Evolutionary conservation across 106 monocot species (phyloP).

Genomic region (Acorus calamus): DNA sequence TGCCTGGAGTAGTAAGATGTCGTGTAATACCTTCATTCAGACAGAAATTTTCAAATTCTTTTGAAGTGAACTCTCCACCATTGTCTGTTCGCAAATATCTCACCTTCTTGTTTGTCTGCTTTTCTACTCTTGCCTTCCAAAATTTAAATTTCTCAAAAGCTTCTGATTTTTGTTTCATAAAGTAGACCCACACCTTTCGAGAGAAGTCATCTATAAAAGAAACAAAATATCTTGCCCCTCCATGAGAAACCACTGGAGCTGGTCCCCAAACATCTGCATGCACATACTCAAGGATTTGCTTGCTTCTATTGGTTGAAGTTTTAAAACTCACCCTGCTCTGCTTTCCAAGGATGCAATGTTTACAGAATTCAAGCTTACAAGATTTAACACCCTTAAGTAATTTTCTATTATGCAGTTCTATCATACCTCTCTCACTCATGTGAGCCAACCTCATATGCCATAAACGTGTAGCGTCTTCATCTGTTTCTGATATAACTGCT

Average conservation of each 20-base stretch:
- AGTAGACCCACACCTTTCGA: no score
- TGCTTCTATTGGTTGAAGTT: background rate
- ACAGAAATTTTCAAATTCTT: no score
- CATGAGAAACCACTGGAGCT: conserved; percentile 3
- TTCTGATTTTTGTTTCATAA: no score
- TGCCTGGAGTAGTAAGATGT: no score
- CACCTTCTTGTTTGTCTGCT: no score
- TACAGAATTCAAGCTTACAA: background rate
- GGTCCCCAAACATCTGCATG: conserved; percentile 10
- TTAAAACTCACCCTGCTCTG: background rate
- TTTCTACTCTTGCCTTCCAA: no score
- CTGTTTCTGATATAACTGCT: background rate
- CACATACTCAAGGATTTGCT: conserved; percentile 8
- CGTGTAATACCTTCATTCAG: no score
- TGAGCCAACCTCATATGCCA: conserved; percentile 5
- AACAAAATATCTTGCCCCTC: conserved; percentile 4
- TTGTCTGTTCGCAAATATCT: no score
- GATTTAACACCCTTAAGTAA: background rate
- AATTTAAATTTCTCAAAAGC: no score
- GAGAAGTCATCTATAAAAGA: conserved; percentile 11
- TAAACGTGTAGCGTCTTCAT: background rate
- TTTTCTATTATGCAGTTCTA: background rate
- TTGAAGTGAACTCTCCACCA: no score
- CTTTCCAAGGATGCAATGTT: background rate
- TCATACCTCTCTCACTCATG: conserved; percentile 5